Percentiles rank a stretch among this genome's conserved stretches.
phyloP scores from a whole-genome alignment of 73 alveolate species.

The Tetrahymena thermophila region DNA sequence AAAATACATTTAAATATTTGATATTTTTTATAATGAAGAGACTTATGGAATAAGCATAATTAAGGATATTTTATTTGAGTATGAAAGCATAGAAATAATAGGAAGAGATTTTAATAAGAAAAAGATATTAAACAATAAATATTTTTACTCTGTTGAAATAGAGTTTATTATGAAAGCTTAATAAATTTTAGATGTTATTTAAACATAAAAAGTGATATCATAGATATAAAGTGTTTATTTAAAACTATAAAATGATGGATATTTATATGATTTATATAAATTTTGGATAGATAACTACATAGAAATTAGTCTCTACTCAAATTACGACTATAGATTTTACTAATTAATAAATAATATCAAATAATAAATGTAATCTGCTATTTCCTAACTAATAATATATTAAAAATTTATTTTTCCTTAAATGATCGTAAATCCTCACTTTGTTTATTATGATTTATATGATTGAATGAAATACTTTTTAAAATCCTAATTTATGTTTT shows the following conservation, averaged over 20 bases:
- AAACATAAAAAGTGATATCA: background rate
- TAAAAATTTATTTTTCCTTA: too few relatives aligned
- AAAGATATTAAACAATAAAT: too few relatives aligned
- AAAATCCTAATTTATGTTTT: too few relatives aligned
- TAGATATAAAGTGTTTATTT: too few relatives aligned
- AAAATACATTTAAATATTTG: background rate
- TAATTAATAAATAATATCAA: too few relatives aligned
- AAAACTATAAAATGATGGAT: background rate
- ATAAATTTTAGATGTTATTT: background rate
- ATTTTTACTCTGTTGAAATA: background rate
- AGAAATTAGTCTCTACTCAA: background rate
- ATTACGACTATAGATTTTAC: background rate
- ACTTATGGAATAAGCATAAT: too few relatives aligned
- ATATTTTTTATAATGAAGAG: too few relatives aligned
- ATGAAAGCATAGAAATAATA: background rate
- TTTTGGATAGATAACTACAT: background rate
- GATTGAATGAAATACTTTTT: too few relatives aligned
- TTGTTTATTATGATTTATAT: background rate
- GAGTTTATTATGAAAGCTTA: background rate
- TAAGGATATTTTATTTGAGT: background rate
- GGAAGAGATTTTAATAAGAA: background rate
- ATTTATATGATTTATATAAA: background rate
- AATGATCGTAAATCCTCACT: background rate
- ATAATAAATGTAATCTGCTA: background rate
- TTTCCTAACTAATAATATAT: background rate